Percentiles rank a stretch among this genome's conserved stretches.
These are phyloP conservation scores for Podaxis sp. DNA, from an alignment of 768 basidiomycete species.

Conservation along the genomic window DNA sequence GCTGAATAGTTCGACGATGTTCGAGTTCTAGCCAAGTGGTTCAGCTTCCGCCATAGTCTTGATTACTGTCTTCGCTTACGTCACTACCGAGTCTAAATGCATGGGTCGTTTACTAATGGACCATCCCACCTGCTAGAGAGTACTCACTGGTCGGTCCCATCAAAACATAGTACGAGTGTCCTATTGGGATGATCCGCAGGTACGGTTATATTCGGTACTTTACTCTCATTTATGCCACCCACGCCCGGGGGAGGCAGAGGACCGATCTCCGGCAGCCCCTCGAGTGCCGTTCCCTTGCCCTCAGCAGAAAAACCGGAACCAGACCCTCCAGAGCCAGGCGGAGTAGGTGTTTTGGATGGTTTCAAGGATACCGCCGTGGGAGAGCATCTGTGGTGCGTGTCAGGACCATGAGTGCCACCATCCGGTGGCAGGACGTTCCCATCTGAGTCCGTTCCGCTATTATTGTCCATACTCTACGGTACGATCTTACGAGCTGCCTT, in stretches of 20 bases:
- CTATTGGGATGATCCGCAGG: conserved; percentile 21
- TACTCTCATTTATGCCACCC: neutral
- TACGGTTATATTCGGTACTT: conserved; percentile 5
- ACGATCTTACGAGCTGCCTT: neutral
- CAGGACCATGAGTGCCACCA: neutral
- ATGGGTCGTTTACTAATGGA: neutral
- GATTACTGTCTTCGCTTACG: conserved; percentile 8
- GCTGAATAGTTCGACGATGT: conserved; percentile 37
- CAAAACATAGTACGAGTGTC: conserved; percentile 60
- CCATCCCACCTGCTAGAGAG: neutral
- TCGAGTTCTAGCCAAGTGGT: conserved; percentile 33
- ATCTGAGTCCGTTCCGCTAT: neutral
- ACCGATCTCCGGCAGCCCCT: neutral
- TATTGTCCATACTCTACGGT: neutral
- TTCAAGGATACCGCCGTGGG: neutral
- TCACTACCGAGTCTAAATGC: conserved; percentile 21
- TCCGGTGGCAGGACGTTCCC: neutral
- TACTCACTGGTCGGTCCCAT: conserved; percentile 50
- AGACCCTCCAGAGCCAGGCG: neutral
- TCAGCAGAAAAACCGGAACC: neutral
- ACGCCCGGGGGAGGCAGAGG: neutral
- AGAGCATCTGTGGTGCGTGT: neutral
- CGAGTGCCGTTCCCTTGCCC: neutral
- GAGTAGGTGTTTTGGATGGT: neutral
- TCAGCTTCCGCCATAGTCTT: neutral